These are phyloP conservation scores for Collybia sp. DNA, from an alignment of 768 basidiomycete species.

Conservation along the genomic window DNA sequence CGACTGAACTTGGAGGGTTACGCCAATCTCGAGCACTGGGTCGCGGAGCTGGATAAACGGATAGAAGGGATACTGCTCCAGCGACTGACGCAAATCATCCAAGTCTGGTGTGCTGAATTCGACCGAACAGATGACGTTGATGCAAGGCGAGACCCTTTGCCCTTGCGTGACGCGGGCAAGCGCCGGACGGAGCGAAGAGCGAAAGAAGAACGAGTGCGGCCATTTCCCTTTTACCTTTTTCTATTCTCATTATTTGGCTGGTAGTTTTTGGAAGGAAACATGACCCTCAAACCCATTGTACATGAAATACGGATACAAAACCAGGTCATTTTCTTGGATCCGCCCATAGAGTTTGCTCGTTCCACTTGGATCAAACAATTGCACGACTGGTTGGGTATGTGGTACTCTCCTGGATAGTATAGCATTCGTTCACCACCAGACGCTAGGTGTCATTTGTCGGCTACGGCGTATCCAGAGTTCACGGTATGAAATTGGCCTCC, in stretches of 20 bases:
- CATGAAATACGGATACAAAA: conserved; percentile 98
- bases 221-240: neutral
- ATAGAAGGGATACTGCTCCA: conserved; percentile 80
- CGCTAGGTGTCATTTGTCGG: conserved; percentile 78
- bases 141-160: conserved; percentile 45
- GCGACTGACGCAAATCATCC: conserved; percentile 72
- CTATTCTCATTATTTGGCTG: too few relatives aligned
- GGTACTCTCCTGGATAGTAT: neutral
- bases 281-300: conserved; percentile 80
- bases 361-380: conserved; percentile 86
- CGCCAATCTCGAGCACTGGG: conserved; percentile 90
- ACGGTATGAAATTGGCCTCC: conserved; percentile 93
- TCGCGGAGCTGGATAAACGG: conserved; percentile 73
- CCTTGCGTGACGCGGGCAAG: conserved; percentile 55
- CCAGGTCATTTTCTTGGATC: conserved; percentile 97
- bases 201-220: conserved; percentile 75
- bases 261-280: conserved; percentile 67
- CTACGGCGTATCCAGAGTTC: conserved; percentile 89
- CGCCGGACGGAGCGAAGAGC: conserved; percentile 63
- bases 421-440: neutral
- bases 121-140: conserved; percentile 70
- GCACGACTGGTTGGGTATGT: conserved; percentile 81
- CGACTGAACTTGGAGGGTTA: conserved; percentile 94
- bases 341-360: conserved; percentile 93
- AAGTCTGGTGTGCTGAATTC: conserved; percentile 88